A percentile compares a stretch with the other conserved stretches of the same genome.
Conservation (phyloP, 2,329 filamentous ascomycete genomes). For the Fusarium buxicola region DNA sequence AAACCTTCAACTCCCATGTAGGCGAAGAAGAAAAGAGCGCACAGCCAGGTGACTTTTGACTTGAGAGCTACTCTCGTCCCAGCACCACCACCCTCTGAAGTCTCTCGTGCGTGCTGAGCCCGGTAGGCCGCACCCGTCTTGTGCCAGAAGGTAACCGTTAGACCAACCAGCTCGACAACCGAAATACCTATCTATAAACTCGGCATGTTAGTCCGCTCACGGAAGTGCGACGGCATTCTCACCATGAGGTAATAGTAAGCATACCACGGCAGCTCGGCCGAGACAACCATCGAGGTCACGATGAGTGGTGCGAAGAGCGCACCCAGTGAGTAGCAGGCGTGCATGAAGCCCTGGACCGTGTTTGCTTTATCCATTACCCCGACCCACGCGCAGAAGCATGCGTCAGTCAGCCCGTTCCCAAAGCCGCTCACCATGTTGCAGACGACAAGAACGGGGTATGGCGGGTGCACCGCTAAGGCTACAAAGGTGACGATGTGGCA, state of each 20-base stretch:
- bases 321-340: slow-evolving; percentile 74
- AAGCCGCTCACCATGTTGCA: slow-evolving; percentile 73
- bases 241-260: slow-evolving; percentile 79
- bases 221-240: slow-evolving; percentile 45
- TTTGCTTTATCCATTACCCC: slow-evolving; percentile 77
- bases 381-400: slow-evolving; percentile 62
- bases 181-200: slow-evolving; percentile 56
- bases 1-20: slow-evolving; percentile 78
- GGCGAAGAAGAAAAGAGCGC: slow-evolving; percentile 74
- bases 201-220: neutral
- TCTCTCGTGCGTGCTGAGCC: slow-evolving; percentile 48
- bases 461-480: slow-evolving; percentile 70
- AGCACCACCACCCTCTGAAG: slow-evolving; percentile 33
- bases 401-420: slow-evolving; percentile 72
- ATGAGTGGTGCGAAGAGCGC: slow-evolving; percentile 73
- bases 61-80: slow-evolving; percentile 55
- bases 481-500: slow-evolving; percentile 72
- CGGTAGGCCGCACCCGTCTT: slow-evolving; percentile 67
- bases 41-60: slow-evolving; percentile 71
- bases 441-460: slow-evolving; percentile 72
- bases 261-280: slow-evolving; percentile 70
- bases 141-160: slow-evolving; percentile 68
- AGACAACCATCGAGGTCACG: slow-evolving; percentile 74
- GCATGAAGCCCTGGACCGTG: slow-evolving; percentile 73
- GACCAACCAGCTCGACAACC: slow-evolving; percentile 65